A percentile compares a stretch with the other conserved stretches of the same genome.
phyloP scores from a whole-genome alignment of 306 rosid species.

The Begonia loranthoides region DNA sequence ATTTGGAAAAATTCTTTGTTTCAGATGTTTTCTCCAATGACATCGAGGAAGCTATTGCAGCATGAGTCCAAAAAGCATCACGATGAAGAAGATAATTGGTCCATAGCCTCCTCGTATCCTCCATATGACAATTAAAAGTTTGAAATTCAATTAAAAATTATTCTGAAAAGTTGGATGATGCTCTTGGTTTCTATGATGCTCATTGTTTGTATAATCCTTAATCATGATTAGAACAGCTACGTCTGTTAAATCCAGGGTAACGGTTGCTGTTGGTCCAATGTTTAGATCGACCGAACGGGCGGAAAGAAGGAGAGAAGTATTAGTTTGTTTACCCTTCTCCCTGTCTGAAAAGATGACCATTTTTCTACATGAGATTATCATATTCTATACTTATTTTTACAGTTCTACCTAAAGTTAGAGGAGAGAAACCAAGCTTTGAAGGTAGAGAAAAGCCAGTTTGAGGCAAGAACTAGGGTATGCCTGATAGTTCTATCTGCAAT shows the following conservation, averaged over 20 bases:
- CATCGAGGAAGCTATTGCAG: conserved; percentile 34
- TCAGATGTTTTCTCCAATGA: conserved; percentile 30
- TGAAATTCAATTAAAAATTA: too few species aligned
- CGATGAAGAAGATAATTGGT: conserved; percentile 80
- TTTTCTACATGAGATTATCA: background rate
- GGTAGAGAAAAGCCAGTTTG: conserved; percentile 59
- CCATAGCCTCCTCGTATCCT: conserved; percentile 92
- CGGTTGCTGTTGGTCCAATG: conserved; percentile 78
- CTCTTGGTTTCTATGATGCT: background rate
- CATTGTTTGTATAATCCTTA: conserved; percentile 33
- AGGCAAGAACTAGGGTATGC: conserved; percentile 76
- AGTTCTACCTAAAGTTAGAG: conserved; percentile 78
- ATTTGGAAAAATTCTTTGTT: background rate
- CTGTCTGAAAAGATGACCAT: conserved; percentile 10
- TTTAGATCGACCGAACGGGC: conserved; percentile 54
- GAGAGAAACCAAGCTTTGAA: conserved; percentile 87
- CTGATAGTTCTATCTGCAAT: too few species aligned
- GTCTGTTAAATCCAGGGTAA: conserved; percentile 62
- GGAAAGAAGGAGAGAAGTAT: conserved; percentile 82
- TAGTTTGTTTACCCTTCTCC: background rate
- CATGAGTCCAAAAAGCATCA: conserved; percentile 48
- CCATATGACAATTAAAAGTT: conserved; percentile 7
- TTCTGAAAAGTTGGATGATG: background rate
- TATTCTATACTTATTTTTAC: conserved; percentile 10
- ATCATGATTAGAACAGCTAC: conserved; percentile 37